Evolutionary conservation across 192 early-diverging fungal genomes (phyloP), one percentile per base, ranked within the genome.

Genomic region (Coemansia sp.): DNA sequence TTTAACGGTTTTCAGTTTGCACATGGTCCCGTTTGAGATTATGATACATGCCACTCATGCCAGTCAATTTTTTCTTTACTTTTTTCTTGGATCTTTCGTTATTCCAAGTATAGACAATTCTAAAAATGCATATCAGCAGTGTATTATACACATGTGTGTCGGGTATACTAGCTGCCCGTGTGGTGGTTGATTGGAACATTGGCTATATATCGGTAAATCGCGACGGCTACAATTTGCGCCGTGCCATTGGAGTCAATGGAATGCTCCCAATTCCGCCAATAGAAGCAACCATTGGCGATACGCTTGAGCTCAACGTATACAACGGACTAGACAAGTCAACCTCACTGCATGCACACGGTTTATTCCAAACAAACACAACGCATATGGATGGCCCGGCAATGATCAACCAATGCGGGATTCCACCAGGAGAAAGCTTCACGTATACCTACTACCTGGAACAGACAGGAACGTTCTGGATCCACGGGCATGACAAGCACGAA

Each of bases 391-490:
- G 91, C 7, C 74, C 86, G 0, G 63, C 76, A 14, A 81, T 80
- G 59, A 73, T 85, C 46, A 86, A 84, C 6, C 83, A 91, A 65
- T 91, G 91, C 61, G 80, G 80, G 6, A 92, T 94, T 51, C 86
- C 89, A 12, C 68, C 82, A 2, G 81, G 81, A 6, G 53, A 53
- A 14, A 69, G 51, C 30, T 86, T 84, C 53, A 85, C 87, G 4
- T 94, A 94, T 55, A 70, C 69, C 7, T 83, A 86, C 53, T 49
- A 69, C 8, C 57, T 85, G 14, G 59, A 76, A 41, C 87, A 94
- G 60, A 59, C 79, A 20, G 92, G 92, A 30, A 91, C 88, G 19
- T 92, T 82, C 71, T 94, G 92, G 92, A 74, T 87, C 23, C 91
- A 92, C 53, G 77, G 80, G 21, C 91, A 92, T 65, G 71, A 61